A percentile compares a stretch with the other conserved stretches of the same genome.
These are phyloP conservation scores for Bryoerythrophyllum caledonicum DNA, from an alignment of 225 moss, liverwort and hornwort species.

Conservation along the genomic window DNA sequence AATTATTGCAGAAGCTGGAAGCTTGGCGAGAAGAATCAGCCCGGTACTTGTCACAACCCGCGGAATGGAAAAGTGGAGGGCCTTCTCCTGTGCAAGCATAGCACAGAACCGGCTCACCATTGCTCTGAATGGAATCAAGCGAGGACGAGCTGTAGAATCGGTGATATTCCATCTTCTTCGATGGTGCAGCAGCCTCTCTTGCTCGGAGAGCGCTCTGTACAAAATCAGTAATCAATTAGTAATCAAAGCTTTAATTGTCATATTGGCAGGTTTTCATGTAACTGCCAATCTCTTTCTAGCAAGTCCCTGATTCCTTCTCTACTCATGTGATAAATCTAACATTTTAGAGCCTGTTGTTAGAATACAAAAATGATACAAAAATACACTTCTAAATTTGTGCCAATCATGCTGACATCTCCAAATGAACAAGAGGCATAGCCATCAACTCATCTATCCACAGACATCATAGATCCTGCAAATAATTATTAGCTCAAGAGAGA, in stretches of 20 bases:
- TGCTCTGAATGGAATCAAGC: conserved; percentile 31
- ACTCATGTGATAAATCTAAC: too few relatives aligned
- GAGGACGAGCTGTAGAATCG: conserved; percentile 46
- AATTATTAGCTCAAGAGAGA: background rate
- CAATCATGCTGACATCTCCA: too few relatives aligned
- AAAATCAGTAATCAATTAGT: conserved; percentile 1
- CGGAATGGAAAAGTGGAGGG: conserved; percentile 38
- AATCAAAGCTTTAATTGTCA: too few relatives aligned
- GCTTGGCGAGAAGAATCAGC: conserved; percentile 7
- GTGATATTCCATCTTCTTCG: conserved; percentile 40
- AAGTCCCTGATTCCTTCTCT: too few relatives aligned
- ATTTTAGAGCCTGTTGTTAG: too few relatives aligned
- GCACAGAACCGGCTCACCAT: conserved; percentile 26
- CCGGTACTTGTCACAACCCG: conserved; percentile 34
- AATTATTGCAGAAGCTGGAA: conserved; percentile 6
- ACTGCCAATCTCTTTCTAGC: too few relatives aligned
- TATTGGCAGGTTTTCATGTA: too few relatives aligned
- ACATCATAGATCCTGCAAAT: background rate
- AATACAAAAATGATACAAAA: too few relatives aligned
- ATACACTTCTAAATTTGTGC: too few relatives aligned
- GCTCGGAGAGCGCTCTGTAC: conserved; percentile 37
- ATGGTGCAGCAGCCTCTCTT: conserved; percentile 16
- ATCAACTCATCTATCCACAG: too few relatives aligned
- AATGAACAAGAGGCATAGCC: too few relatives aligned
- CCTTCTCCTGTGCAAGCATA: conserved; percentile 43